Base-by-base conservation (phyloP, 2,329 filamentous ascomycete genomes). In the Pyrenophora tritici-repentis region DNA sequence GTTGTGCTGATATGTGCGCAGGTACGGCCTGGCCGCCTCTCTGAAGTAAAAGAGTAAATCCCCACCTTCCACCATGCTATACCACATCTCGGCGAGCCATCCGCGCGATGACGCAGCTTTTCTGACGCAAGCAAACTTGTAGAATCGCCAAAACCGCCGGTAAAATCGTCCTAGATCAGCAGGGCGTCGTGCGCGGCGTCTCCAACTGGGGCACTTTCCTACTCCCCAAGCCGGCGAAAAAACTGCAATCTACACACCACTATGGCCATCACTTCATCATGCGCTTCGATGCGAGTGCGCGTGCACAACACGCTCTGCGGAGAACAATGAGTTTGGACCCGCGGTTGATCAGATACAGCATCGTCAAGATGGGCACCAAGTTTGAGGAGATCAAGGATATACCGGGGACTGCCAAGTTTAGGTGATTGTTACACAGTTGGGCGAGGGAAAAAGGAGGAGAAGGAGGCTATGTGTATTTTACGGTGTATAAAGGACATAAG, bases 241-340 rank as follows among this genome's bases (percentile, higher is more conserved):
- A 88, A 71, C 87, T 95, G 75, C 91, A 97, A 77, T 86, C 88
- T 64, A 86, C 86, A 61, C 88, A 97, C 82, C 84, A 84, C 59
- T 83, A 86, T 63, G 94, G 94, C 47, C 92, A 97, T 79, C 96
- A 99, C 82, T 99, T 99, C 76, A 89, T 96, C 70, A 90, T 99
- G 89, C 90, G 94, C 65, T 99, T 96, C 81, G 94, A 99, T 74
- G 79, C 88, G 49, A 88, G 86, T 53, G 78, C 86, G 6, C 75
- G 79, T 42, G 87, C 89, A 6, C 93, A 97, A 76, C 79, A 89
- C 60, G 81, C 86, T 36, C 83, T 99, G 34, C 83, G 87, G 55
- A 82, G 82, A 54, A 93, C 89, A 14, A 81, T 99, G 61, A 83
- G 85, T 42, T 81, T 96, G 62, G 94, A 99, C 77, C 93, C 94